Evolutionary conservation across 2,329 filamentous ascomycete genomes (phyloP).

Genomic region (Aureobasidium lini): DNA sequence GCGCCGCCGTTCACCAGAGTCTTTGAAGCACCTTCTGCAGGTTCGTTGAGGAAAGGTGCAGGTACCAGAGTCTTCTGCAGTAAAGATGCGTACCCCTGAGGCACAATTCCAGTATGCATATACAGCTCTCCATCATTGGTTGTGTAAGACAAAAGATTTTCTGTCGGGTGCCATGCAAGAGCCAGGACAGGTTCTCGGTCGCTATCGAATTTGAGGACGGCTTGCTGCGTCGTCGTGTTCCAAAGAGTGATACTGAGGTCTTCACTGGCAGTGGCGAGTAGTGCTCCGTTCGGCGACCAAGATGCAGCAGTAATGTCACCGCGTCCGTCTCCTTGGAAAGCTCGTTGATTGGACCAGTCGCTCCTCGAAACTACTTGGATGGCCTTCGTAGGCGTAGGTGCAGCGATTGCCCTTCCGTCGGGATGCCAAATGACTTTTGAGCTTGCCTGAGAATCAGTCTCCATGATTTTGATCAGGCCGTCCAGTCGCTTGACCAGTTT

Average conservation of each 20-base stretch:
- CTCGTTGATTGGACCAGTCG: constrained; percentile 81
- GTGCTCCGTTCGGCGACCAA: constrained; percentile 91
- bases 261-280: constrained; percentile 60
- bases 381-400: constrained; percentile 71
- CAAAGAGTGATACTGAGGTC: constrained; percentile 66
- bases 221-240: constrained; percentile 80
- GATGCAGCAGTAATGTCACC: constrained; percentile 78
- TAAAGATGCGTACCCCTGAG: constrained; percentile 40
- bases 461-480: constrained; percentile 71
- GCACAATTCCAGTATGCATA: constrained; percentile 66
- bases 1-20: constrained; percentile 50
- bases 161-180: constrained; percentile 80
- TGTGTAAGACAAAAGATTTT: constrained; percentile 85
- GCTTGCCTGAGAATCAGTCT: constrained; percentile 68
- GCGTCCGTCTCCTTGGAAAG: constrained; percentile 71
- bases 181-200: constrained; percentile 66
- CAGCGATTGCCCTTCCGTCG: constrained; percentile 83
- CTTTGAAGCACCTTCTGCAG: constrained; percentile 57
- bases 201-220: constrained; percentile 72
- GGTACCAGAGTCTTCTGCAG: constrained; percentile 55
- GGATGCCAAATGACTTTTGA: constrained; percentile 83
- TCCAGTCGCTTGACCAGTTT: constrained; percentile 77
- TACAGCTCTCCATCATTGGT: constrained; percentile 89
- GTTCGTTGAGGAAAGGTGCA: constrained; percentile 80
- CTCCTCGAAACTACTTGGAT: constrained; percentile 80